Conservation (phyloP, 2,329 filamentous ascomycete species). For the Alternaria brassicae region DNA sequence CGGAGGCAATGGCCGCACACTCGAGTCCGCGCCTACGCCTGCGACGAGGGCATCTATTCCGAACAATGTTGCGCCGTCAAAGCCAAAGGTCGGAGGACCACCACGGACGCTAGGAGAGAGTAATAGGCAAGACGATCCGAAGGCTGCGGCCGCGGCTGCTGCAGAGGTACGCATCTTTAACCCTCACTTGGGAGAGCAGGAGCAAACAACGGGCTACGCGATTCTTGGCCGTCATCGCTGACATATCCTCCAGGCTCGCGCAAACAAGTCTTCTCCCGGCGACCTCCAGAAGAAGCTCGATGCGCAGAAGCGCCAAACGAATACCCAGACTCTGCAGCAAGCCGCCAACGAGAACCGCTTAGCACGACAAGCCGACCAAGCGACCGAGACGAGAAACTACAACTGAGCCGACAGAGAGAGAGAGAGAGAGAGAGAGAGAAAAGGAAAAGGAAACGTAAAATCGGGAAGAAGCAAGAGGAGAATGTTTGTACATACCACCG, state of each 20-base stretch:
- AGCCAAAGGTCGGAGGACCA: constrained; percentile 55
- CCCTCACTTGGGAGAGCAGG: background rate
- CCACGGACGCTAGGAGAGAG: constrained; percentile 69
- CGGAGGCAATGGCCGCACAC: constrained; percentile 72
- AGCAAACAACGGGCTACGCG: background rate
- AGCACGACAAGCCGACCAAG: constrained; percentile 72
- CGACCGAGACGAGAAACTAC: constrained; percentile 63
- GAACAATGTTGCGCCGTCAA: constrained; percentile 28
- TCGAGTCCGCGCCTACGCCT: constrained; percentile 64
- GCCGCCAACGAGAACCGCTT: constrained; percentile 71
- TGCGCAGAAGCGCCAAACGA: constrained; percentile 77
- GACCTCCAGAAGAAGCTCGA: constrained; percentile 69
- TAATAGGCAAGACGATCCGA: constrained; percentile 63
- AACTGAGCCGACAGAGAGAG: constrained; percentile 49
- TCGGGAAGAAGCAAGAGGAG: background rate
- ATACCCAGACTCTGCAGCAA: constrained; percentile 70
- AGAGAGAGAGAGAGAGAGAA: background rate
- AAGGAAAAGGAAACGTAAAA: background rate
- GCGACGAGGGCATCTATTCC: constrained; percentile 54
- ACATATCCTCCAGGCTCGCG: constrained; percentile 65
- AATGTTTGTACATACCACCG: constrained; percentile 3
- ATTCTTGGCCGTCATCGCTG: constrained; percentile 6
- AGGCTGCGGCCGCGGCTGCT: constrained; percentile 76
- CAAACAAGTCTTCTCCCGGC: constrained; percentile 62
- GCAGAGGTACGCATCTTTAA: constrained; percentile 72